phyloP scores from a whole-genome alignment of 345 rosid genomes.

The Corymbia maculata region DNA sequence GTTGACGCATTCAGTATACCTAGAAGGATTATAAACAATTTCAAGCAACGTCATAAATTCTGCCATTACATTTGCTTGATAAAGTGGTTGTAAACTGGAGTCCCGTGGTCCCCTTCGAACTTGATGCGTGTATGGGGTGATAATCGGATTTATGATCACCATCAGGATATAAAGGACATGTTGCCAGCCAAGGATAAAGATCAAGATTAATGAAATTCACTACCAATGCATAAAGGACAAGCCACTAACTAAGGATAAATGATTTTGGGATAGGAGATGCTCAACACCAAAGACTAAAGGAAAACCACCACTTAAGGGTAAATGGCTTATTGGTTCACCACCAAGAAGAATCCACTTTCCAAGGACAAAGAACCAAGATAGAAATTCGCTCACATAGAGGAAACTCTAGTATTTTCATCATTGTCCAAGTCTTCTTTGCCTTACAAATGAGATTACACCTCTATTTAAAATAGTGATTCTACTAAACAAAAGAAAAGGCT shows the following conservation, averaged over 20 bases:
- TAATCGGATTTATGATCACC: background rate
- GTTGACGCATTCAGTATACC: background rate
- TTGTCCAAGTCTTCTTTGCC: background rate
- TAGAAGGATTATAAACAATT: background rate
- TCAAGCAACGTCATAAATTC: background rate
- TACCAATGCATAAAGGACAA: background rate
- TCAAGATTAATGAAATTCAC: too few species aligned
- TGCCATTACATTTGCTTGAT: background rate
- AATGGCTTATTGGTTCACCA: background rate
- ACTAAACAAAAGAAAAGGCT: background rate
- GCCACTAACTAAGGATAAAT: background rate
- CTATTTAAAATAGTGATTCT: background rate
- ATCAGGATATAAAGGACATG: background rate
- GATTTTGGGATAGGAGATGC: background rate
- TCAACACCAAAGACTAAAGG: background rate
- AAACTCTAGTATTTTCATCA: background rate
- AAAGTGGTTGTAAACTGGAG: background rate
- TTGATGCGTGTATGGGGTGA: background rate
- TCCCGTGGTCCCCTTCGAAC: background rate
- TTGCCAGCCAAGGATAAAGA: background rate
- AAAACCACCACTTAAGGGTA: background rate
- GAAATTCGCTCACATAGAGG: background rate
- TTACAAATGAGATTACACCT: background rate
- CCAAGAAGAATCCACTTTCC: background rate
- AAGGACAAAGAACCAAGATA: background rate